Conservation (phyloP, 495 filamentous ascomycete genomes). For the Trichoderma reesei region DNA sequence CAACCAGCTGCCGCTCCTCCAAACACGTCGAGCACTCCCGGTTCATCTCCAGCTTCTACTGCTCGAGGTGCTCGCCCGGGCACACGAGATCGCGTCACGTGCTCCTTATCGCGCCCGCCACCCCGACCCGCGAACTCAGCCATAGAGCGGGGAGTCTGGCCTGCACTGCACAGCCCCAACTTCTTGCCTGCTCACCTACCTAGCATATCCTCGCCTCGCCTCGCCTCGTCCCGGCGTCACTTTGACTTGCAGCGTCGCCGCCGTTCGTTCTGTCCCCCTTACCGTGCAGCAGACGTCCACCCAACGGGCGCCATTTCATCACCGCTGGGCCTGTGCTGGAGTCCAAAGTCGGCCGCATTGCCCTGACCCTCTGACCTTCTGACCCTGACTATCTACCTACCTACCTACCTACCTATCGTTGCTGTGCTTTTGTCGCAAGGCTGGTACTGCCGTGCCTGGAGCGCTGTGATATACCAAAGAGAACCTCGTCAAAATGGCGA, state of each 20-base stretch:
- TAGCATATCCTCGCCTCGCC: background rate
- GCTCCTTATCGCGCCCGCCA: slow-evolving; percentile 1
- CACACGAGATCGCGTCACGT: background rate
- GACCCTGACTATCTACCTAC: too few relatives aligned
- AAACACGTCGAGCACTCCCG: too few relatives aligned
- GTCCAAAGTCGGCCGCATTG: background rate
- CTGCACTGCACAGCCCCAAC: slow-evolving; percentile 2
- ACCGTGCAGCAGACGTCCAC: background rate
- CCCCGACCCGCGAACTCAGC: background rate
- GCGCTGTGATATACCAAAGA: background rate
- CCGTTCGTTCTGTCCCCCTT: too few relatives aligned
- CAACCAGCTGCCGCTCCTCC: too few relatives aligned
- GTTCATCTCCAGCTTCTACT: background rate
- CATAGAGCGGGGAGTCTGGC: slow-evolving; percentile 7
- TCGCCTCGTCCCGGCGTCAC: background rate
- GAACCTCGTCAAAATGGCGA: slow-evolving; percentile 1
- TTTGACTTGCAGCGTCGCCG: background rate
- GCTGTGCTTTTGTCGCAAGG: background rate
- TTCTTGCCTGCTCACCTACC: background rate
- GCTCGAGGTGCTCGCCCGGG: background rate
- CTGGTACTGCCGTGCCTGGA: background rate
- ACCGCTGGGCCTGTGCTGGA: background rate
- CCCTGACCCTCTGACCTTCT: too few relatives aligned
- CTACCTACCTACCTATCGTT: too few relatives aligned
- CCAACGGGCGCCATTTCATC: background rate